Conservation (phyloP, 2,329 filamentous ascomycete genomes). For the Nigrospora sphaerica region DNA sequence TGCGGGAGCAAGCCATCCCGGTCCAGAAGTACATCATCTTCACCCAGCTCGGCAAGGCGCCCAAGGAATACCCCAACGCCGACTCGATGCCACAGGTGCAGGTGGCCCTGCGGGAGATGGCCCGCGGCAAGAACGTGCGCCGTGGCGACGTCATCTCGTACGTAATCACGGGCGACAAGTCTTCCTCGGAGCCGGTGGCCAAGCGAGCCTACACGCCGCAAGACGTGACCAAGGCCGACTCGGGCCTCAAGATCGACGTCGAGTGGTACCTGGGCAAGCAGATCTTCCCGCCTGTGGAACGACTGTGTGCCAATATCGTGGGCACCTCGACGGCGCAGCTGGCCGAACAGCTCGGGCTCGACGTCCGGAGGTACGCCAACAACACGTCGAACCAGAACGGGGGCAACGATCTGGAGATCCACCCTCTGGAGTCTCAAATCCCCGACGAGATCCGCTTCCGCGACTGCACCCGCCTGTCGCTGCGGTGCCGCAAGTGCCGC, state of each 20-base stretch:
- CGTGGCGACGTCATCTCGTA: constrained; percentile 96
- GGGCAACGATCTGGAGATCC: constrained; percentile 62
- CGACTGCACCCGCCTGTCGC: constrained; percentile 65
- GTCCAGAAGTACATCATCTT: constrained; percentile 92
- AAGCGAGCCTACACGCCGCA: constrained; percentile 85
- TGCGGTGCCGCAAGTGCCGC: constrained; percentile 80
- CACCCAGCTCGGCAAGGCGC: constrained; percentile 92
- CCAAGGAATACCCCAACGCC: constrained; percentile 88
- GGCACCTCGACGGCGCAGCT: constrained; percentile 87
- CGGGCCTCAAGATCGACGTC: constrained; percentile 76
- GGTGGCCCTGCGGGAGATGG: constrained; percentile 82
- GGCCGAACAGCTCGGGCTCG: constrained; percentile 88
- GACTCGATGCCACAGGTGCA: constrained; percentile 96
- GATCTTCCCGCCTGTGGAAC: constrained; percentile 94
- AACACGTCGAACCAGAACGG: constrained; percentile 37
- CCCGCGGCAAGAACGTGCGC: constrained; percentile 78
- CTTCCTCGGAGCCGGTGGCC: constrained; percentile 60
- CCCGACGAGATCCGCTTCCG: constrained; percentile 86
- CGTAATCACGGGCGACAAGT: constrained; percentile 73
- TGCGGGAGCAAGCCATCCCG: constrained; percentile 73
- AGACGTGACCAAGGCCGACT: constrained; percentile 73
- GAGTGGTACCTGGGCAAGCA: constrained; percentile 98
- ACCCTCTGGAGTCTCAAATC: constrained; percentile 89
- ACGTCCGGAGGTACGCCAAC: constrained; percentile 79
- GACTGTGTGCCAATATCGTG: constrained; percentile 90